Percentiles rank a stretch among this genome's conserved stretches.
Evolutionary conservation across 106 monocot genomes (phyloP).

Genomic region (Chionographis japonica): DNA sequence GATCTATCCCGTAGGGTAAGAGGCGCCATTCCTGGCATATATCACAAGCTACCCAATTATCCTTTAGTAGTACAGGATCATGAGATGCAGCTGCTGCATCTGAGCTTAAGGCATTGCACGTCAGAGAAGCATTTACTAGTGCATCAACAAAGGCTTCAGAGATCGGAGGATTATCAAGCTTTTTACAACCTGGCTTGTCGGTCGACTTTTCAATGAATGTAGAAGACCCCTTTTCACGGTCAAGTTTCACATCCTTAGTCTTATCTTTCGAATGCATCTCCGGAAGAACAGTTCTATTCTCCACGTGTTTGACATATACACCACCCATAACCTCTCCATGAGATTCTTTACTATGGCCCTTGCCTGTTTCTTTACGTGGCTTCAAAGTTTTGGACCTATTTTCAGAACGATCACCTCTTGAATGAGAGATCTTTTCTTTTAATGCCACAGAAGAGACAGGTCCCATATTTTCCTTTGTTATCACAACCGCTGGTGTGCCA

Average conservation of each 20-base stretch:
- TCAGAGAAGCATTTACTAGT: slow-evolving; percentile 4
- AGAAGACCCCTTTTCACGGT: slow-evolving; percentile 16
- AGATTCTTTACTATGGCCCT: slow-evolving; percentile 8
- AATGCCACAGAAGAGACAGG: slow-evolving; percentile 17
- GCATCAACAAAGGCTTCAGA: slow-evolving; percentile 18
- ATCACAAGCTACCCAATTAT: slow-evolving; percentile 71
- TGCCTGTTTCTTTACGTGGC: slow-evolving; percentile 18
- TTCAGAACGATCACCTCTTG: slow-evolving; percentile 31
- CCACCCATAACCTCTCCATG: slow-evolving; percentile 4
- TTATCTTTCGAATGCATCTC: slow-evolving; percentile 14
- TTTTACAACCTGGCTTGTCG: slow-evolving; percentile 21
- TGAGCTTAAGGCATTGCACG: slow-evolving; percentile 3
- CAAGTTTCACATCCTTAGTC: slow-evolving; percentile 17
- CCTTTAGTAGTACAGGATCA: slow-evolving; percentile 54
- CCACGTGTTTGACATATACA: slow-evolving; percentile 20
- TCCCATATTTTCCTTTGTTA: slow-evolving; percentile 9
- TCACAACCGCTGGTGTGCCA: slow-evolving; percentile 16
- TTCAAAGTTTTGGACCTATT: slow-evolving; percentile 21
- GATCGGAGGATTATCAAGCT: slow-evolving; percentile 17
- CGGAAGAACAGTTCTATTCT: slow-evolving; percentile 4
- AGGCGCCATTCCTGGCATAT: slow-evolving; percentile 70
- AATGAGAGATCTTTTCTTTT: slow-evolving; percentile 35
- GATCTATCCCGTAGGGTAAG: slow-evolving; percentile 47
- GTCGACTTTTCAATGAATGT: slow-evolving; percentile 24
- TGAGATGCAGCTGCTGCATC: slow-evolving; percentile 24